Percentiles rank a stretch among this genome's conserved stretches.
Evolutionary conservation across 352 stramenopile species (phyloP).

Genomic region (Phytophthora agathidicida): DNA sequence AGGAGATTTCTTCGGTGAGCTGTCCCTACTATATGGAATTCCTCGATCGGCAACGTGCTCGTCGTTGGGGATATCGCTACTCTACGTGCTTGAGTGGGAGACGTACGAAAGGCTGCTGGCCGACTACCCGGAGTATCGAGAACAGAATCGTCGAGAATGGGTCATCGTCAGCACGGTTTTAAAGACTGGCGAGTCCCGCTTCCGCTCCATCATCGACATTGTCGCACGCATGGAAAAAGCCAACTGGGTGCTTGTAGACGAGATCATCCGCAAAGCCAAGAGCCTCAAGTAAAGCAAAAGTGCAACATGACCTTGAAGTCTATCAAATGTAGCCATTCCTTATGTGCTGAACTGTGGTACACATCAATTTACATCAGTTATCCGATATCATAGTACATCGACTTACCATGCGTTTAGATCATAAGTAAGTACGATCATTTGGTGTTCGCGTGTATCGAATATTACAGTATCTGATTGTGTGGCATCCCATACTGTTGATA

Average conservation of each 20-base stretch:
- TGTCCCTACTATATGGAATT: constrained; percentile 76
- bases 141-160: constrained; percentile 79
- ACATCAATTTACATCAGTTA: too few species aligned
- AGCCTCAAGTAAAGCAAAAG: constrained; percentile 51
- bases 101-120: constrained; percentile 71
- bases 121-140: constrained; percentile 78
- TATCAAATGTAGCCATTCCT: not conserved
- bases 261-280: constrained; percentile 78
- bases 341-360: too few species aligned
- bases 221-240: constrained; percentile 65
- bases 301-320: constrained; percentile 1
- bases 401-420: too few species aligned
- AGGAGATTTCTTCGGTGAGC: constrained; percentile 80
- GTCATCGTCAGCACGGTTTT: constrained; percentile 73
- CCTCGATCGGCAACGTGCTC: constrained; percentile 75
- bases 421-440: too few species aligned
- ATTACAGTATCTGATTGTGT: too few species aligned
- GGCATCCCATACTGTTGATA: constrained; percentile 2
- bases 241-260: constrained; percentile 68
- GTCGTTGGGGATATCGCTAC: constrained; percentile 65
- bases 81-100: constrained; percentile 83
- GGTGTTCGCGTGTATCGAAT: too few species aligned
- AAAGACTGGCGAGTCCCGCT: constrained; percentile 61
- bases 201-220: constrained; percentile 72
- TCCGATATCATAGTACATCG: too few species aligned